Evolutionary conservation across 2,329 filamentous ascomycete species (phyloP), one percentile per base, ranked within the genome.

Genomic region (Tolypocladium tundrense): DNA sequence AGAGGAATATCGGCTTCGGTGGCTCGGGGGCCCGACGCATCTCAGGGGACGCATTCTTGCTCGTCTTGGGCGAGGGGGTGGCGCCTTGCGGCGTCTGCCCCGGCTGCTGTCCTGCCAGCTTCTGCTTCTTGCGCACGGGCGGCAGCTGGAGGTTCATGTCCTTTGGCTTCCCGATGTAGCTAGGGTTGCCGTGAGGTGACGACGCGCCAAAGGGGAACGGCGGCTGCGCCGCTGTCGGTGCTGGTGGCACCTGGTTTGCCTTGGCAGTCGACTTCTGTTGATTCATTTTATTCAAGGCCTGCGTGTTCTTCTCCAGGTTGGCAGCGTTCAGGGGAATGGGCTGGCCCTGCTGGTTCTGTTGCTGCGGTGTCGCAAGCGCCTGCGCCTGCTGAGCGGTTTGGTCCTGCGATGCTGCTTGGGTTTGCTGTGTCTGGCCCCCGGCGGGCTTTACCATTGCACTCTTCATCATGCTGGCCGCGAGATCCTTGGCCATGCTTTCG

Each of bases 141-240:
- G 84, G 84, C 27, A 85, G 71, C 55, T 81, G 77, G 42, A 87
- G 72, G 56, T 81, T 79, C 41, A 82, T 81, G 39, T 85, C 70
- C 55, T 77, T 73, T 2, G 78, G 73, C 66, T 76, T 79, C 66
- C 71, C 74, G 52, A 79, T 77, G 61, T 84, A 85, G 8, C 73
- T 76, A 2, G 84, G 84, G 58, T 81, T 79, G 14, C 83, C 84
- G 61, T 84, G 80, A 39, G 84, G 84, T 7, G 84, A 85, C 10
- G 76, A 72, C 21, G 76, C 79, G 14, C 79, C 79, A 58, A 86
- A 77, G 33, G 74, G 70, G 67, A 84, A 84, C 0, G 83, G 83
- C 19, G 82, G 78, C 61, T 84, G 81, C 16, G 77, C 65, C 1
- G 78, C 78, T 0, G 81, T 86, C 19, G 84, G 83, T 11, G 84